phyloP scores from a whole-genome alignment of 2,329 filamentous ascomycete genomes.

The Colletotrichum lini region DNA sequence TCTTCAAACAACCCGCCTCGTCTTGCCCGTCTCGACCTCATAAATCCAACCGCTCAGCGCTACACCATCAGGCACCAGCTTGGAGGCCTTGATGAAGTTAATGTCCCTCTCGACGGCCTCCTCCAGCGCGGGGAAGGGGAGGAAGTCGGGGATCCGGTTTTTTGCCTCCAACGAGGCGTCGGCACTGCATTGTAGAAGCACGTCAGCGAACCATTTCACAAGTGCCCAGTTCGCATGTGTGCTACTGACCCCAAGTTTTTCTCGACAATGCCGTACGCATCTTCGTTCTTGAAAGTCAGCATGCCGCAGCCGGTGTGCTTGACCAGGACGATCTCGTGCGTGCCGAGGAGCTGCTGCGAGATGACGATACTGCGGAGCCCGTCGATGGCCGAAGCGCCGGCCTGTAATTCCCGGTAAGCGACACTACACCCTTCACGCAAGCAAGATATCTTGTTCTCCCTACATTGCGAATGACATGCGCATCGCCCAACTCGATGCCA shows the following conservation, averaged over 20 bases:
- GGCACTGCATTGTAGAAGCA: conserved; percentile 23
- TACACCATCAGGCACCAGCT: conserved; percentile 72
- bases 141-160: conserved; percentile 66
- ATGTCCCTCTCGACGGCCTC: conserved; percentile 78
- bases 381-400: conserved; percentile 76
- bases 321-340: conserved; percentile 80
- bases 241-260: conserved; percentile 66
- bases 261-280: conserved; percentile 65
- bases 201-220: neutral
- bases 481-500: conserved; percentile 80
- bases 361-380: conserved; percentile 83
- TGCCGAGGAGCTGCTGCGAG: conserved; percentile 84
- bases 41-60: conserved; percentile 82
- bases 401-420: conserved; percentile 50
- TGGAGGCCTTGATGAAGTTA: conserved; percentile 69
- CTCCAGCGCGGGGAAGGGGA: conserved; percentile 76
- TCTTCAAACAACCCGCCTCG: conserved; percentile 48
- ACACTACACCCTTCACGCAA: neutral
- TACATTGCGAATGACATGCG: conserved; percentile 82
- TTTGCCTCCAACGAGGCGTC: conserved; percentile 45
- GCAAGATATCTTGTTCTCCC: neutral
- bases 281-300: conserved; percentile 76
- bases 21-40: conserved; percentile 80
- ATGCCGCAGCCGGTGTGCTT: conserved; percentile 84
- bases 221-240: neutral